Base-by-base conservation (phyloP, 768 basidiomycete genomes). In the Hygrophorus russula region DNA sequence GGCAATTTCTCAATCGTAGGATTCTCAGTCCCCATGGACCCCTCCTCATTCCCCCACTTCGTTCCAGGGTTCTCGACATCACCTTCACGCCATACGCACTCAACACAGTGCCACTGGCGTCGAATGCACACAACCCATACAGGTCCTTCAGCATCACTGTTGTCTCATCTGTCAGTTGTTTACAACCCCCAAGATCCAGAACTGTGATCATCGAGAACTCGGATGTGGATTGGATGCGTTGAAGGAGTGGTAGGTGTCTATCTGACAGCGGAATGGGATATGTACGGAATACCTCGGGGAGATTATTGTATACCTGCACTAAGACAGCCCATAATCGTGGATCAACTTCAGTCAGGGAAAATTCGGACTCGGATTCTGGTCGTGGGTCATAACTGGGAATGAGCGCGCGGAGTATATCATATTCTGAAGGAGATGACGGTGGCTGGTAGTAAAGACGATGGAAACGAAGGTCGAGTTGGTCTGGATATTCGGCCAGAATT, bases 201-300 rank as follows among this genome's bases (percentile, higher is more conserved):
- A 83, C 55, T 4, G 83, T 81, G 42, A 87, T 47, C 27, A 88
- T 66, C 2, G 81, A 66, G 55, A 84, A 88, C 17, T 70, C 53
- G 2, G 66, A 52, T 0, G 78, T 75, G 35, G 68, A 60, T 1
- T 70, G 68, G 33, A 86, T 72, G 12, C 49, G 49, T 49, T 83
- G 82, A 10, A 86, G 69, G 11, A 74, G 59, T 2, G 71, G 72
- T 0, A 81, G 59, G 48, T 76, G 66, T 5, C 53, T 53, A 51
- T 84, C 76, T 0, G 68, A 61, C 20, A 85, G 70, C 2, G 78
- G 70, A 12, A 82, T 55, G 14, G 57, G 48, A 55, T 72, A 74
- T 1, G 55, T 52, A 2, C 51, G 52, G 43, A 76, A 62, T 36
- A 28, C 44, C 0, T 56, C 28, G 0, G 85, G 82, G 5, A 85